Evolutionary conservation across 2,329 filamentous ascomycete species (phyloP).

Genomic region (Stagonosporopsis tanaceti): DNA sequence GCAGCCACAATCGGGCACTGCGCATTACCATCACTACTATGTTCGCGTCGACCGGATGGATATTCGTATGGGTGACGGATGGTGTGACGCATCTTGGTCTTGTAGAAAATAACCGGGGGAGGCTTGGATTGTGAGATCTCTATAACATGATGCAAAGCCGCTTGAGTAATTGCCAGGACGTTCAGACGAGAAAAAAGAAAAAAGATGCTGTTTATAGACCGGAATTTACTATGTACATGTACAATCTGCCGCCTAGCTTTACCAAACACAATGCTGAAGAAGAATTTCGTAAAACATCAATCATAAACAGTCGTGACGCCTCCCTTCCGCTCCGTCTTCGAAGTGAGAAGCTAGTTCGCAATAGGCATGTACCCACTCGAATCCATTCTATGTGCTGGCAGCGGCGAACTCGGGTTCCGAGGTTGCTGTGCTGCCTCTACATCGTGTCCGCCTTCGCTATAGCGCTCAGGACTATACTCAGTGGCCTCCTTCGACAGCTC

Average conservation of each 20-base stretch:
- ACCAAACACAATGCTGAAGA: background rate
- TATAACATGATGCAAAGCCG: background rate
- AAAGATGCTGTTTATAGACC: no score
- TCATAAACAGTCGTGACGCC: background rate
- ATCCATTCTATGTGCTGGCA: background rate
- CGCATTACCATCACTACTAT: background rate
- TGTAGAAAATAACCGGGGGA: background rate
- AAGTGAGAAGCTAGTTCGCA: background rate
- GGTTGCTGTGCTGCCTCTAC: background rate
- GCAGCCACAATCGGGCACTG: background rate
- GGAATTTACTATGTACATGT: no score
- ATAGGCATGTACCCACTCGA: slow-evolving; percentile 7
- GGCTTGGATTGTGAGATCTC: background rate
- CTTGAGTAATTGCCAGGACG: no score
- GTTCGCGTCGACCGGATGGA: background rate
- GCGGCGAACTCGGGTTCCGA: slow-evolving; percentile 2
- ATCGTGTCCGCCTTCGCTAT: background rate
- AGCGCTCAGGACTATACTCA: slow-evolving; percentile 4
- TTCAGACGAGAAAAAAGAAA: no score
- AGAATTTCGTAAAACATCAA: background rate
- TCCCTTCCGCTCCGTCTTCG: background rate
- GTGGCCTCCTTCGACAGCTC: slow-evolving; percentile 3
- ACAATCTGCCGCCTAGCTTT: background rate
- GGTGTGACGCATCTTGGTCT: no score
- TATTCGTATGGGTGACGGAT: background rate